Conservation (phyloP, 2,329 filamentous ascomycete genomes). For the Epichloe typhina region DNA sequence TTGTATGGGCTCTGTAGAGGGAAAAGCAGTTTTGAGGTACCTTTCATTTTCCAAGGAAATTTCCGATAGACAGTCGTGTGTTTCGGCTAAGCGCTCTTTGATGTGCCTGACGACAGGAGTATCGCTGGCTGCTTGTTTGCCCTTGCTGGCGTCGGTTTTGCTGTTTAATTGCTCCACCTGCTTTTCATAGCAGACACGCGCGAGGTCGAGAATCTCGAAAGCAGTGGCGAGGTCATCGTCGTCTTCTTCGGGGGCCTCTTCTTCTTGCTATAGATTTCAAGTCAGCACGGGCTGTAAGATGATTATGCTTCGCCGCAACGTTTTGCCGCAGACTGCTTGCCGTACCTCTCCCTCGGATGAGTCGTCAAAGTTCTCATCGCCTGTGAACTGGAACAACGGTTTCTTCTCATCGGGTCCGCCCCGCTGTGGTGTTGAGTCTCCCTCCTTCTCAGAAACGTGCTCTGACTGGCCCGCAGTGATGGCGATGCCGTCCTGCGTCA, state of each 20-base stretch:
- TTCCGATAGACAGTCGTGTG: conserved; percentile 85
- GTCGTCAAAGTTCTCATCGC: conserved; percentile 85
- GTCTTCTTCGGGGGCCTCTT: conserved; percentile 35
- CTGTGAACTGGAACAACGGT: conserved; percentile 80
- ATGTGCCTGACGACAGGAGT: conserved; percentile 40
- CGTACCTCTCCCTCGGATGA: conserved; percentile 60
- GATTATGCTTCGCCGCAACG: background rate
- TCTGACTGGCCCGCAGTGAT: conserved; percentile 30
- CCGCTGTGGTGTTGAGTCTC: conserved; percentile 23
- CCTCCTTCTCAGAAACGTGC: conserved; percentile 23
- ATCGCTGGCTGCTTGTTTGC: conserved; percentile 29
- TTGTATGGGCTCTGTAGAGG: background rate
- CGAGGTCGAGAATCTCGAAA: conserved; percentile 73
- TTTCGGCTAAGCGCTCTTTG: conserved; percentile 82
- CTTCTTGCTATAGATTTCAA: conserved; percentile 18
- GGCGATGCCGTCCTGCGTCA: conserved; percentile 32
- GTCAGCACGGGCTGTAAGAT: background rate
- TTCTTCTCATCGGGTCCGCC: conserved; percentile 38
- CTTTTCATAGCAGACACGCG: conserved; percentile 52
- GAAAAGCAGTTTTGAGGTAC: conserved; percentile 20
- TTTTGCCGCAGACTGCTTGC: background rate
- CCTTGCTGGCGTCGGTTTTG: conserved; percentile 24
- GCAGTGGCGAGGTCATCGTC: conserved; percentile 66
- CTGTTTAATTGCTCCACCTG: conserved; percentile 29
- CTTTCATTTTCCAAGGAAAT: conserved; percentile 95